phyloP scores from a whole-genome alignment of 2,329 filamentous ascomycete genomes.

The Apiospora aurea region DNA sequence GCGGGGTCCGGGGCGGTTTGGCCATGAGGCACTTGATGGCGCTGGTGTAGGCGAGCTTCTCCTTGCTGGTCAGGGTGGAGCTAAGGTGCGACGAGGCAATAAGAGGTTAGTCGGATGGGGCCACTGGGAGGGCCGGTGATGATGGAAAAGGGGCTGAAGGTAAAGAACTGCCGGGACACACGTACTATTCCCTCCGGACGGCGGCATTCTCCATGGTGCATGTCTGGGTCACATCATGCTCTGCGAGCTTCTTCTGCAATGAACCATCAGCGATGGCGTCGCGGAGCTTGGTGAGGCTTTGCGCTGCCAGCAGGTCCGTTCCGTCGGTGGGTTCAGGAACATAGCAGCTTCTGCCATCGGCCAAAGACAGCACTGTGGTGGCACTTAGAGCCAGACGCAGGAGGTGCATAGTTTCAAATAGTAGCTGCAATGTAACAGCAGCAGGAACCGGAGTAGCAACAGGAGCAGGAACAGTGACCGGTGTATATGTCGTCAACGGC shows the following conservation, averaged over 20 bases:
- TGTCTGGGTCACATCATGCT: constrained; percentile 22
- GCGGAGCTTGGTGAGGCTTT: constrained; percentile 25
- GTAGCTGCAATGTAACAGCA: not conserved
- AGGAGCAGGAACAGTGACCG: no score
- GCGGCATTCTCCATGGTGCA: constrained; percentile 24
- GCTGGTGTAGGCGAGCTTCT: constrained; percentile 14
- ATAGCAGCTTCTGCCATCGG: constrained; percentile 20
- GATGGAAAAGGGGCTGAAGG: not conserved
- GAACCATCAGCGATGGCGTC: constrained; percentile 21
- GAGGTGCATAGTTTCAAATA: not conserved
- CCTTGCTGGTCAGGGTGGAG: not conserved
- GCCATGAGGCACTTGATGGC: constrained; percentile 30
- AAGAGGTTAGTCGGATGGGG: not conserved
- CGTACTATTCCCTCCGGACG: constrained; percentile 29
- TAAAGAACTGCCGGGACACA: not conserved
- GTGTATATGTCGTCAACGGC: not conserved
- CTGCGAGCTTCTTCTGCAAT: constrained; percentile 21
- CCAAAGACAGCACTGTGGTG: constrained; percentile 8
- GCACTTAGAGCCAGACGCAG: constrained; percentile 7
- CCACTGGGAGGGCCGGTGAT: constrained; percentile 13
- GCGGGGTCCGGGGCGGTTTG: constrained; percentile 17
- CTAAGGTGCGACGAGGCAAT: not conserved
- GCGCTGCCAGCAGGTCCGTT: constrained; percentile 26
- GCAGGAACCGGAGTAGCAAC: not conserved
- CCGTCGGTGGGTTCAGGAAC: constrained; percentile 26